phyloP scores from a whole-genome alignment of 169 alveolate genomes.

The Babesia ovata region DNA sequence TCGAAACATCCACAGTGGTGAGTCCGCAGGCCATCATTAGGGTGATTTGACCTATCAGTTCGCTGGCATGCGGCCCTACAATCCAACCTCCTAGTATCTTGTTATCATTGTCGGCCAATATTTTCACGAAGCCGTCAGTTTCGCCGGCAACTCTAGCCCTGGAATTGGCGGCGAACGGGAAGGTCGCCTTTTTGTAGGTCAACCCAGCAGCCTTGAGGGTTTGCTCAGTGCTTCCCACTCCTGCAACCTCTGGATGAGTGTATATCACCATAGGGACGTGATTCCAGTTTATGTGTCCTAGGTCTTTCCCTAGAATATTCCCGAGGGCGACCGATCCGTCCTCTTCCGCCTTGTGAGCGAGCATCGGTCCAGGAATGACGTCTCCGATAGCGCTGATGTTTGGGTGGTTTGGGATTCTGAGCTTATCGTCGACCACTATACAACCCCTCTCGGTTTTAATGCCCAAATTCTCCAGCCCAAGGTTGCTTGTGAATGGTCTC shows the following conservation, averaged over 20 bases:
- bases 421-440: slow-evolving; percentile 78
- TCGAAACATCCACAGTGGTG: slow-evolving; percentile 93
- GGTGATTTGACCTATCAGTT: slow-evolving; percentile 92
- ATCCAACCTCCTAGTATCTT: slow-evolving; percentile 97
- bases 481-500: slow-evolving; percentile 90
- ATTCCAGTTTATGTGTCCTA: slow-evolving; percentile 88
- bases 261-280: slow-evolving; percentile 96
- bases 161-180: slow-evolving; percentile 95
- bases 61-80: slow-evolving; percentile 96
- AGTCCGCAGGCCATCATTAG: slow-evolving; percentile 94
- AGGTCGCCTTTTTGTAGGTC: slow-evolving; percentile 87
- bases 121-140: slow-evolving; percentile 92
- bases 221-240: slow-evolving; percentile 98
- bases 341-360: slow-evolving; percentile 99
- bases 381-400: slow-evolving; percentile 97
- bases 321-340: slow-evolving; percentile 95
- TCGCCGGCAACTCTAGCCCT: slow-evolving; percentile 94
- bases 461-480: slow-evolving; percentile 89
- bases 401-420: slow-evolving; percentile 68
- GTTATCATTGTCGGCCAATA: slow-evolving; percentile 86
- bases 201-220: slow-evolving; percentile 81
- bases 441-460: slow-evolving; percentile 85
- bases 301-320: slow-evolving; percentile 85
- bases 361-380: slow-evolving; percentile 95
- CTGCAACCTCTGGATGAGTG: slow-evolving; percentile 97